Conservation (phyloP, 2,329 filamentous ascomycete species). For the Exophiala sp. region DNA sequence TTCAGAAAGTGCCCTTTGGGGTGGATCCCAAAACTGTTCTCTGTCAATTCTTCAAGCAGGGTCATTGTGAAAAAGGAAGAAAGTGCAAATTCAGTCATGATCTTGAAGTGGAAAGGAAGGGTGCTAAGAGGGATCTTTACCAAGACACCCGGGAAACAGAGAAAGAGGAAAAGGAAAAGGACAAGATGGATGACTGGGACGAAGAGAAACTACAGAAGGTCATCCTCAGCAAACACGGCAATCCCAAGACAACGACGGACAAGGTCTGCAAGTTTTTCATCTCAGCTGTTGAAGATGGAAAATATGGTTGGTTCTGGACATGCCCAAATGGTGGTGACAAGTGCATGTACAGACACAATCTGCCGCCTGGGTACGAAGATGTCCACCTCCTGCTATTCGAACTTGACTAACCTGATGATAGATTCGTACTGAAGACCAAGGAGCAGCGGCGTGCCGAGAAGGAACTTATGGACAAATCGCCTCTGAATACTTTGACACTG, state of each 20-base stretch:
- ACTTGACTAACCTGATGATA: slow-evolving; percentile 36
- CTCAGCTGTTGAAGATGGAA: slow-evolving; percentile 93
- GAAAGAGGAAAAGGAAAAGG: slow-evolving; percentile 68
- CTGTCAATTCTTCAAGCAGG: slow-evolving; percentile 96
- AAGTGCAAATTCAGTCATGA: slow-evolving; percentile 99
- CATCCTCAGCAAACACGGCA: slow-evolving; percentile 93
- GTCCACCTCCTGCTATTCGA: slow-evolving; percentile 5
- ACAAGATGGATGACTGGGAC: slow-evolving; percentile 96
- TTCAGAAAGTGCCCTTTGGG: slow-evolving; percentile 97
- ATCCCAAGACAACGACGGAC: slow-evolving; percentile 90
- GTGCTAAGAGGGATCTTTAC: slow-evolving; percentile 88
- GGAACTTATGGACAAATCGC: slow-evolving; percentile 91
- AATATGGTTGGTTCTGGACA: slow-evolving; percentile 99
- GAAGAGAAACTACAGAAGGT: slow-evolving; percentile 92
- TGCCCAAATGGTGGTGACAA: slow-evolving; percentile 96
- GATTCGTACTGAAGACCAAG: slow-evolving; percentile 95
- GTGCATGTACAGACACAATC: slow-evolving; percentile 96
- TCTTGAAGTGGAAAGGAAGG: slow-evolving; percentile 80
- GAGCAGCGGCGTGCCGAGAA: slow-evolving; percentile 95
- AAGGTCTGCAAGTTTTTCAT: slow-evolving; percentile 99
- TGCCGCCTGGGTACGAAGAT: slow-evolving; percentile 79
- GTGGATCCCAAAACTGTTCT: slow-evolving; percentile 97
- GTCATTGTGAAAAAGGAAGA: slow-evolving; percentile 91
- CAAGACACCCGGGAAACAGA: slow-evolving; percentile 74
- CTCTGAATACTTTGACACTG: slow-evolving; percentile 86